Conservation (phyloP, 768 basidiomycete species). For the Suillus cothurnatus region DNA sequence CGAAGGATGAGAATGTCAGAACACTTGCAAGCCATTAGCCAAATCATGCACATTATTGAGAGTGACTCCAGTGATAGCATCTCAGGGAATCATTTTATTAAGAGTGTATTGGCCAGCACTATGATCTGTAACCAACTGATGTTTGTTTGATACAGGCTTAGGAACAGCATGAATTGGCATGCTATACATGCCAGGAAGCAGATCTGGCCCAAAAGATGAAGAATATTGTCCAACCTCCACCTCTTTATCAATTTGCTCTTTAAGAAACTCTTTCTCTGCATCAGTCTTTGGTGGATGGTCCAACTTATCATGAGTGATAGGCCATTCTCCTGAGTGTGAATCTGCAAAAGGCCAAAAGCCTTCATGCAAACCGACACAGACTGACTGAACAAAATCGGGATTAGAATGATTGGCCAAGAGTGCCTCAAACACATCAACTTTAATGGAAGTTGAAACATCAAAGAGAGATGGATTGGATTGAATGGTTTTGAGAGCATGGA, state of each 20-base stretch:
- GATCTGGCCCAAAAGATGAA: constrained; percentile 37
- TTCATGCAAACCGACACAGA: constrained; percentile 22
- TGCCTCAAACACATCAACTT: constrained; percentile 24
- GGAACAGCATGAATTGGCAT: too few relatives aligned
- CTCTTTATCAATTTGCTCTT: constrained; percentile 17
- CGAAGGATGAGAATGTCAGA: too few relatives aligned
- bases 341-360: constrained; percentile 37
- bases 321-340: background rate
- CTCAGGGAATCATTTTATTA: accelerated
- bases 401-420: constrained; percentile 32
- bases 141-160: too few relatives aligned
- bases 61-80: too few relatives aligned
- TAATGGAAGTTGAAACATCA: constrained; percentile 29
- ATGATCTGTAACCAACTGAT: too few relatives aligned
- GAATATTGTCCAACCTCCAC: constrained; percentile 14
- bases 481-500: background rate
- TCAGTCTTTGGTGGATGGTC: background rate
- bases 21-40: too few relatives aligned
- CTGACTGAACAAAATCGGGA: constrained; percentile 31
- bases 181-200: too few relatives aligned
- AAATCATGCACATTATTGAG: too few relatives aligned
- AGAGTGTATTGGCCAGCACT: too few relatives aligned
- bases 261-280: too few relatives aligned
- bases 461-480: background rate
- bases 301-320: background rate